Conservation (phyloP, 2,329 filamentous ascomycete genomes). For the Leptodontidium sp. region DNA sequence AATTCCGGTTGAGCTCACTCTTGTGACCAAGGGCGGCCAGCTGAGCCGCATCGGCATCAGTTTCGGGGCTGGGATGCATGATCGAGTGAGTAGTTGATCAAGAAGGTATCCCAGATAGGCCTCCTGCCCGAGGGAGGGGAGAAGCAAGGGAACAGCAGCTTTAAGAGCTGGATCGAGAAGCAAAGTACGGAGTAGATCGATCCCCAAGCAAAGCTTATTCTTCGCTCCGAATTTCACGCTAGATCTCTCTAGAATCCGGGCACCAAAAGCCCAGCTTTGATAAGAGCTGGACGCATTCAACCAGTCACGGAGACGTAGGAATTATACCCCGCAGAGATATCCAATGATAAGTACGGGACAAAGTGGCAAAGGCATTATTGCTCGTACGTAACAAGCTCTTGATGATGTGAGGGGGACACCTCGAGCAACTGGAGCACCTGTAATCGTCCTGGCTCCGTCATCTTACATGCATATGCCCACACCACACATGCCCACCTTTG, state of each 20-base stretch:
- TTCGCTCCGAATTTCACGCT: conserved; percentile 11
- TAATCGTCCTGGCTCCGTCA: conserved; percentile 4
- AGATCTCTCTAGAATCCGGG: background rate
- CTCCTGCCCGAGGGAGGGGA: background rate
- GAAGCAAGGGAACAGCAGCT: background rate
- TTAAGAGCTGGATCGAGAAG: background rate
- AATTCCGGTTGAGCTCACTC: conserved; percentile 61
- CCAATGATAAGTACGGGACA: background rate
- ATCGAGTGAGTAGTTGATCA: background rate
- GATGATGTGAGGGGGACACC: background rate
- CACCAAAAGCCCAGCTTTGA: background rate
- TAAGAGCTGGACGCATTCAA: background rate
- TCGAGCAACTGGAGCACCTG: background rate
- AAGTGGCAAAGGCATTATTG: background rate
- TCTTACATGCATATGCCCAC: background rate
- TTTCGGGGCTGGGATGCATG: conserved; percentile 23
- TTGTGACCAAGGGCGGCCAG: conserved; percentile 59
- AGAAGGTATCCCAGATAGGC: background rate
- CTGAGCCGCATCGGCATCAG: conserved; percentile 48
- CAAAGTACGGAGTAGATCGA: conserved; percentile 6
- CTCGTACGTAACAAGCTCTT: background rate
- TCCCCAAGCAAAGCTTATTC: conserved; percentile 13
- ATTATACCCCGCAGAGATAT: background rate
- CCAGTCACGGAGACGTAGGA: background rate
- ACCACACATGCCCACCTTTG: conserved; percentile 2